phyloP scores from a whole-genome alignment of 257 asterid species.

The Nicotiana knightiana region DNA sequence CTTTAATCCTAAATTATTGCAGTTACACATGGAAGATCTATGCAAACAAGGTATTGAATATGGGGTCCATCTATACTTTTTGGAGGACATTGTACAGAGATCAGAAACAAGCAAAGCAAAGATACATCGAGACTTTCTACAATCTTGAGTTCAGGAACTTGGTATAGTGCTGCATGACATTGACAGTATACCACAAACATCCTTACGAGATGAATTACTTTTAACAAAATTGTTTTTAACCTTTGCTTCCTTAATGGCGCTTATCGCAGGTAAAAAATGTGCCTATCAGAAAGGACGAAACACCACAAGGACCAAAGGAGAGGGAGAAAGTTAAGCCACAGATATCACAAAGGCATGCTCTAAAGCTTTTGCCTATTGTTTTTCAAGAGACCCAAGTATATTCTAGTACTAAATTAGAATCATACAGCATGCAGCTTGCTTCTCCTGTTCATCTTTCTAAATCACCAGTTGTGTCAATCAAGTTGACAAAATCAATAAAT shows the following conservation, averaged over 20 bases:
- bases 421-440: background rate
- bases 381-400: background rate
- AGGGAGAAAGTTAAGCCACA: slow-evolving; percentile 47
- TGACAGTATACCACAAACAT: background rate
- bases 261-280: slow-evolving; percentile 54
- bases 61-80: slow-evolving; percentile 75
- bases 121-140: slow-evolving; percentile 70
- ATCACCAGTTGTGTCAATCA: background rate
- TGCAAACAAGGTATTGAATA: slow-evolving; percentile 74
- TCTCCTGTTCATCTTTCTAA: background rate
- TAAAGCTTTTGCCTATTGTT: background rate
- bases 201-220: background rate
- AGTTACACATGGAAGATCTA: slow-evolving; percentile 95
- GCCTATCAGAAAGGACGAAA: slow-evolving; percentile 36
- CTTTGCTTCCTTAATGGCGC: background rate
- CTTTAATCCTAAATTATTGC: slow-evolving; percentile 14
- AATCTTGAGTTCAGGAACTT: slow-evolving; percentile 65
- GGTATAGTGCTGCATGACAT: slow-evolving; percentile 31
- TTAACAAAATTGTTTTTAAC: background rate
- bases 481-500: background rate
- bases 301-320: slow-evolving; percentile 42
- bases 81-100: slow-evolving; percentile 56
- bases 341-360: slow-evolving; percentile 34
- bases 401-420: background rate
- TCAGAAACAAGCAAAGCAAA: slow-evolving; percentile 67